phyloP scores from a whole-genome alignment of 139 green algal genomes.

The Tetraselmis striata region DNA sequence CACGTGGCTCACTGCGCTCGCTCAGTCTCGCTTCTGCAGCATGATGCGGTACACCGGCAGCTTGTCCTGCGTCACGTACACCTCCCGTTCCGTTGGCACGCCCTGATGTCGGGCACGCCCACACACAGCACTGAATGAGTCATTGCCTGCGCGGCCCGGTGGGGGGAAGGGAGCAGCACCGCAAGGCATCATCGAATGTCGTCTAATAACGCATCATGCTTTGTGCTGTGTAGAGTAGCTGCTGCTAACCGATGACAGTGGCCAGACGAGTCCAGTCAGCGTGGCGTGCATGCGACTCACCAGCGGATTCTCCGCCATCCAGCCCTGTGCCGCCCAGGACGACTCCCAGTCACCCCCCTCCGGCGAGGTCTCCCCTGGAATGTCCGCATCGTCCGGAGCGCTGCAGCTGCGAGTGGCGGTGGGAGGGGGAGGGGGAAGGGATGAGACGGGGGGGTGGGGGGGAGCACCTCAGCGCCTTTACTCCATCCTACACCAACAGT shows the following conservation, averaged over 20 bases:
- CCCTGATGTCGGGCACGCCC: too few relatives aligned
- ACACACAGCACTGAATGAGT: too few relatives aligned
- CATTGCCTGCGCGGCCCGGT: too few relatives aligned
- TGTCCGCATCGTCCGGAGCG: background rate
- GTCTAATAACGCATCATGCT: too few relatives aligned
- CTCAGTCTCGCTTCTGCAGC: background rate
- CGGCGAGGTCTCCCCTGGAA: background rate
- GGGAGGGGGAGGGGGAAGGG: too few relatives aligned
- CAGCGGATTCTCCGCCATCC: conserved; percentile 62
- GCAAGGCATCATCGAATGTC: too few relatives aligned
- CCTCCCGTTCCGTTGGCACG: background rate
- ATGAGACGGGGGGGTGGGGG: too few relatives aligned
- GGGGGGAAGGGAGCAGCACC: too few relatives aligned
- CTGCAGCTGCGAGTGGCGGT: background rate
- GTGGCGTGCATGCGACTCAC: too few relatives aligned
- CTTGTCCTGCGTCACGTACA: background rate
- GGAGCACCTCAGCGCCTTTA: too few relatives aligned
- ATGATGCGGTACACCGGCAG: background rate
- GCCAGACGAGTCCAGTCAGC: background rate
- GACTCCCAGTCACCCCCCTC: background rate
- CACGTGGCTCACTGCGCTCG: background rate
- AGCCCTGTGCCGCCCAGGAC: conserved; percentile 36
- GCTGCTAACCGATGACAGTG: too few relatives aligned
- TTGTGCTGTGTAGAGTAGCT: too few relatives aligned
- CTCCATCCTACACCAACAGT: background rate